A percentile compares a stretch with the other conserved stretches of the same genome.
Evolutionary conservation across 1,284 basidiomycete genomes (phyloP).

Genomic region (Phellinidium pouzarii): DNA sequence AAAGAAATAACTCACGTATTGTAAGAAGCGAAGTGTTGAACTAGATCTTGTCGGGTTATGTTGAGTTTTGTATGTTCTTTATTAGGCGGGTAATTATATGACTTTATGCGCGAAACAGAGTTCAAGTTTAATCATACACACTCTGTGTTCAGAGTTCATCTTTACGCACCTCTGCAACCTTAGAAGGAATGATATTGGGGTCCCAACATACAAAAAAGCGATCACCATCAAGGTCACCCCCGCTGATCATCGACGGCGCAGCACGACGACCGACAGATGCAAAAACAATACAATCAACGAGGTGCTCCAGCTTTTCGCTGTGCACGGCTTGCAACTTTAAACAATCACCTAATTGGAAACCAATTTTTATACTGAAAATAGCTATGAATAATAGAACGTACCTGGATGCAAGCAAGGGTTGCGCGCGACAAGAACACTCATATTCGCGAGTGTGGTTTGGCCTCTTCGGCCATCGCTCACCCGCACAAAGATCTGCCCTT

Average conservation of each 20-base stretch:
- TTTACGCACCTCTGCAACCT: slow-evolving; percentile 40
- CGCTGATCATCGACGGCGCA: slow-evolving; percentile 62
- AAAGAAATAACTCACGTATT: slow-evolving; percentile 39
- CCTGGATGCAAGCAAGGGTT: slow-evolving; percentile 66
- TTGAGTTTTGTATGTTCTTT: slow-evolving; percentile 40
- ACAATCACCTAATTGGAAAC: slow-evolving; percentile 42
- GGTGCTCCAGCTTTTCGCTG: slow-evolving; percentile 41
- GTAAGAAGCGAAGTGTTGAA: slow-evolving; percentile 56
- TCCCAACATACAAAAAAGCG: slow-evolving; percentile 66
- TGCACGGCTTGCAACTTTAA: slow-evolving; percentile 54
- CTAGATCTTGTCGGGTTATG: slow-evolving; percentile 49
- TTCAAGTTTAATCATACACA: not conserved
- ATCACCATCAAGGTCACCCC: slow-evolving; percentile 60
- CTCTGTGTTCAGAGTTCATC: slow-evolving; percentile 7
- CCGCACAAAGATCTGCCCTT: slow-evolving; percentile 56
- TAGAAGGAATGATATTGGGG: slow-evolving; percentile 48
- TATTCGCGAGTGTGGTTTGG: slow-evolving; percentile 46
- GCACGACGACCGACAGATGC: slow-evolving; percentile 52
- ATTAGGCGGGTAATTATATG: slow-evolving; percentile 58
- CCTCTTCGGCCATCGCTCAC: slow-evolving; percentile 46
- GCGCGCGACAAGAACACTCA: slow-evolving; percentile 53
- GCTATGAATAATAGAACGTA: slow-evolving; percentile 21
- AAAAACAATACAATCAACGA: slow-evolving; percentile 61
- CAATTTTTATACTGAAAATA: not conserved
- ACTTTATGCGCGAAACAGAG: slow-evolving; percentile 30